Percentiles rank a stretch among this genome's conserved stretches.
These are phyloP conservation scores for Brassica napus DNA, from an alignment of 345 rosid genomes.

Conservation along the genomic window Da-Ae NC_063438.1:21963001-21963500, in stretches of 20 bases:
- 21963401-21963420: background rate
- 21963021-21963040: constrained; percentile 32
- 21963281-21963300: background rate
- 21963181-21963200: background rate
- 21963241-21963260: background rate
- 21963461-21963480: background rate
- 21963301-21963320: background rate
- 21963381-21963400: background rate
- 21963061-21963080: background rate
- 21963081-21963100: background rate
- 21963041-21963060: background rate
- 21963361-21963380: background rate
- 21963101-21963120: background rate
- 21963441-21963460: background rate
- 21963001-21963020: constrained; percentile 41
- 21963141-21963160: too few species aligned
- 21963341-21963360: background rate
- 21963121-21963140: background rate
- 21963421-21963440: background rate
- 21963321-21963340: too few species aligned
- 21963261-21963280: background rate
- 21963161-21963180: background rate
- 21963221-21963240: background rate
- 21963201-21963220: background rate
- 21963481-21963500: background rate